A percentile compares a stretch with the other conserved stretches of the same genome.
These are phyloP conservation scores for Ascomycota sp. DNA, from an alignment of 2,329 filamentous ascomycete genomes.

Conservation along the genomic window DNA sequence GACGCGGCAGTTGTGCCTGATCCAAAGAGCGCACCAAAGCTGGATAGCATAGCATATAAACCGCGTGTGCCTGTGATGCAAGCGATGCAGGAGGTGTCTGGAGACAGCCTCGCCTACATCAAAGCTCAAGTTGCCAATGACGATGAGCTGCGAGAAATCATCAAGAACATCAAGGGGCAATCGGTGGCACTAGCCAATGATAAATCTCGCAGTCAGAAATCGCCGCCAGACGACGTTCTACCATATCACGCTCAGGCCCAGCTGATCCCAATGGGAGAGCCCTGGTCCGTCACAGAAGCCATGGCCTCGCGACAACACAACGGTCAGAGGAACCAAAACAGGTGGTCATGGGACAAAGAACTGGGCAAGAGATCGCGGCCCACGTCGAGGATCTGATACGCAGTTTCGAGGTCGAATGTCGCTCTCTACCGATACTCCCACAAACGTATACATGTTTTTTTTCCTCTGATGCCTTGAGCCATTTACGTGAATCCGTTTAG, in stretches of 20 bases:
- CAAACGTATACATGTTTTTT: too few species aligned
- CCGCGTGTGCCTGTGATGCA: constrained; percentile 67
- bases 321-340: constrained; percentile 6
- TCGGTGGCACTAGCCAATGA: too few species aligned
- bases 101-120: constrained; percentile 41
- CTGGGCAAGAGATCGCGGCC: constrained; percentile 7
- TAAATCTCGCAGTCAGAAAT: too few species aligned
- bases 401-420: not conserved
- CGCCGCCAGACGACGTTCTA: constrained; percentile 10
- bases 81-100: constrained; percentile 29
- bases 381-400: constrained; percentile 8
- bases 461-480: too few species aligned
- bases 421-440: too few species aligned
- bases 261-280: constrained; percentile 14
- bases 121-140: constrained; percentile 70
- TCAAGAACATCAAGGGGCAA: constrained; percentile 40
- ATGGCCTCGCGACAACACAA: constrained; percentile 7
- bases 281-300: constrained; percentile 15
- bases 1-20: constrained; percentile 43
- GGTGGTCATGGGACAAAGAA: constrained; percentile 8
- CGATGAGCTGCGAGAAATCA: constrained; percentile 50
- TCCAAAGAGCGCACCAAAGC: constrained; percentile 26
- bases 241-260: constrained; percentile 16
- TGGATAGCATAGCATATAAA: constrained; percentile 45
- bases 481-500: too few species aligned